Conservation (phyloP, 2,329 filamentous ascomycete species). For the Coleophoma eucalyptorum region DNA sequence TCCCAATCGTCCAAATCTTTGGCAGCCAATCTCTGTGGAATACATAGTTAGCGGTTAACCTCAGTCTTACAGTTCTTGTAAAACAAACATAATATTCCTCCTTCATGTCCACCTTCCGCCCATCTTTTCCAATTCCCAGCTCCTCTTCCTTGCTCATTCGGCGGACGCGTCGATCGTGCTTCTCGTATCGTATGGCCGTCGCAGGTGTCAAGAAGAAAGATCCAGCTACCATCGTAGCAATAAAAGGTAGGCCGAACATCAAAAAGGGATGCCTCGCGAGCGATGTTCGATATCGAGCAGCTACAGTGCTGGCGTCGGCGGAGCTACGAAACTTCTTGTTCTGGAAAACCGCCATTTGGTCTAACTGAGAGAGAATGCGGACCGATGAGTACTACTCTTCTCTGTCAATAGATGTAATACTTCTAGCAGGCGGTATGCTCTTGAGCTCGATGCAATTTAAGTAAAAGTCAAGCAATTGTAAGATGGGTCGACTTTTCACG, state of each 20-base stretch:
- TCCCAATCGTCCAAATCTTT: slow-evolving; percentile 97
- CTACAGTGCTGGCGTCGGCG: slow-evolving; percentile 64
- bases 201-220: slow-evolving; percentile 94
- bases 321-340: slow-evolving; percentile 68
- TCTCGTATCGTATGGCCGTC: slow-evolving; percentile 89
- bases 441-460: neutral
- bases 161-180: slow-evolving; percentile 84
- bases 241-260: slow-evolving; percentile 90
- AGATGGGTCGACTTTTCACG: slow-evolving; percentile 4
- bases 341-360: slow-evolving; percentile 58
- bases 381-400: too few relatives aligned
- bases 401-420: too few relatives aligned
- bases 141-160: slow-evolving; percentile 84
- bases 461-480: neutral
- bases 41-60: slow-evolving; percentile 8
- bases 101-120: slow-evolving; percentile 71
- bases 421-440: neutral
- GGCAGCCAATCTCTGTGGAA: slow-evolving; percentile 65
- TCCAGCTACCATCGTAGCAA: slow-evolving; percentile 82
- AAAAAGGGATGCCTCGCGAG: slow-evolving; percentile 82
- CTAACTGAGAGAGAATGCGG: neutral
- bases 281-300: slow-evolving; percentile 69
- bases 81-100: slow-evolving; percentile 81
- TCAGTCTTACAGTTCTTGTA: neutral
- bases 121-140: slow-evolving; percentile 70